These are phyloP conservation scores for Elongisporangium undulatum DNA, from an alignment of 352 stramenopile genomes.

Conservation along the genomic window DNA sequence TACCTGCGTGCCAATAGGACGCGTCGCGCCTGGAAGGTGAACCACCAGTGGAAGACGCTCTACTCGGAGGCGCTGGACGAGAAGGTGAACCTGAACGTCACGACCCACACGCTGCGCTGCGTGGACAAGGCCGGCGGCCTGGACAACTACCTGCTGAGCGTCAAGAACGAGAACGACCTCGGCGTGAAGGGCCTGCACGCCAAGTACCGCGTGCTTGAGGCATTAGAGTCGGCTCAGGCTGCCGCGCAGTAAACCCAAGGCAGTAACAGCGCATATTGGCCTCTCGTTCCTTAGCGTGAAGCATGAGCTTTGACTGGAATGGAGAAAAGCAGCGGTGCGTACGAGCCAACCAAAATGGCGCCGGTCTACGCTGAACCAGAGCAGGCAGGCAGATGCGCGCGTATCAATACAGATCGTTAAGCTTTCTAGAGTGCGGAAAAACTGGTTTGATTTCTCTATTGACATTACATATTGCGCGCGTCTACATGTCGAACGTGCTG, in stretches of 20 bases:
- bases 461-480: neutral
- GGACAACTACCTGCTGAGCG: slow-evolving; percentile 93
- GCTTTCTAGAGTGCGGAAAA: neutral
- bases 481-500: slow-evolving; percentile 31
- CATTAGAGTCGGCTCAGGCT: slow-evolving; percentile 23
- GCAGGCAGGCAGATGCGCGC: neutral
- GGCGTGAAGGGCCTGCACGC: slow-evolving; percentile 62
- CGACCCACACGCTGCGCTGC: slow-evolving; percentile 87
- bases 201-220: slow-evolving; percentile 52
- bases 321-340: neutral
- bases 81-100: slow-evolving; percentile 92
- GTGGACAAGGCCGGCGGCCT: slow-evolving; percentile 93
- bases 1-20: slow-evolving; percentile 30
- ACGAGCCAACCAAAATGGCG: neutral
- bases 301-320: neutral
- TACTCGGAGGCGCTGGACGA: slow-evolving; percentile 91
- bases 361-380: too few species aligned
- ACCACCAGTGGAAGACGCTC: slow-evolving; percentile 87
- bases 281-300: neutral
- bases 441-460: neutral
- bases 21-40: slow-evolving; percentile 92
- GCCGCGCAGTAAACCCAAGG: slow-evolving; percentile 6
- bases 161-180: slow-evolving; percentile 80
- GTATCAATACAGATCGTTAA: neutral
- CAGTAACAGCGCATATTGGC: neutral